Conservation (phyloP, 164 flowering plant genomes). For the Nymphaea colorata region DNA sequence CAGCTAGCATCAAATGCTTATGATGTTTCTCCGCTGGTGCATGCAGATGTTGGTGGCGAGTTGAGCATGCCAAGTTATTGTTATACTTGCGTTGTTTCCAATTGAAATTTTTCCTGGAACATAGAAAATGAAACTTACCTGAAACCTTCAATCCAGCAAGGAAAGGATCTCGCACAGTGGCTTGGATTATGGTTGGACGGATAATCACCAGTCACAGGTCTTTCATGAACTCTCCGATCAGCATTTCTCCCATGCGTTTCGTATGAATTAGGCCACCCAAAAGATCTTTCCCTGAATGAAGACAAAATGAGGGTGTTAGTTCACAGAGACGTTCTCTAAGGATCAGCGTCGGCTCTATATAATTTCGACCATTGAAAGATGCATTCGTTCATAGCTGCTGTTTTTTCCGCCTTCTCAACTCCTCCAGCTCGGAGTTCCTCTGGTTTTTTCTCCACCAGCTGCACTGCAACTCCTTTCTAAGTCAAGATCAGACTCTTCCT, state of each 20-base stretch:
- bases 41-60: no score
- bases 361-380: no score
- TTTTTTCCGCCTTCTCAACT: constrained; percentile 12
- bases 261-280: constrained; percentile 46
- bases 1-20: no score
- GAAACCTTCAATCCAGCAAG: constrained; percentile 42
- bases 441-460: no score
- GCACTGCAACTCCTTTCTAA: constrained; percentile 21
- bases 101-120: not conserved
- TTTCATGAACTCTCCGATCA: constrained; percentile 14
- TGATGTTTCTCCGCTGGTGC: no score
- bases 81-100: not conserved
- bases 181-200: constrained; percentile 27
- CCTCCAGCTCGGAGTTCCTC: constrained; percentile 17
- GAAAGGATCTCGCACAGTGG: constrained; percentile 27
- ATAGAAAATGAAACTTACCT: no score
- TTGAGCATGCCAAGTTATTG: not conserved
- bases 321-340: no score
- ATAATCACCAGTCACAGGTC: constrained; percentile 19
- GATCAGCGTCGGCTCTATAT: not conserved
- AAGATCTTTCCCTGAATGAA: constrained; percentile 14
- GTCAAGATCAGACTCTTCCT: constrained; percentile 25
- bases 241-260: constrained; percentile 37
- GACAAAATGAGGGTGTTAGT: no score
- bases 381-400: no score